These are phyloP conservation scores for Exophiala bonariae DNA, from an alignment of 2,329 filamentous ascomycete species.

Conservation along the genomic window DNA sequence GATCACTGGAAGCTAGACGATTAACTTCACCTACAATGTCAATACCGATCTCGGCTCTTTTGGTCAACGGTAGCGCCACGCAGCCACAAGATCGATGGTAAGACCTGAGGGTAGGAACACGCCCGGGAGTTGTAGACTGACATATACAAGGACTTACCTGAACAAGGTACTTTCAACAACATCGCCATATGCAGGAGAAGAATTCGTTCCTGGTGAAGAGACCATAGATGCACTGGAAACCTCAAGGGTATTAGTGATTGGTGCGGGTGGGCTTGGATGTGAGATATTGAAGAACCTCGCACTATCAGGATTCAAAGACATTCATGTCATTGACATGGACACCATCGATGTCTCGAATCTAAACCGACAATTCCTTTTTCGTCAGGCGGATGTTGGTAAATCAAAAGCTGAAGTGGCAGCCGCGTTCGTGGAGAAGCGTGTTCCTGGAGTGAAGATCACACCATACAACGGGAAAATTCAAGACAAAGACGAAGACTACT, in stretches of 20 bases:
- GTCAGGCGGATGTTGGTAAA: slow-evolving; percentile 85
- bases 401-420: slow-evolving; percentile 93
- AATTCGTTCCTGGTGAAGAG: slow-evolving; percentile 52
- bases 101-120: too few relatives aligned
- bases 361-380: slow-evolving; percentile 96
- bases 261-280: slow-evolving; percentile 90
- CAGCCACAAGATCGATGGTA: slow-evolving; percentile 31
- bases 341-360: slow-evolving; percentile 98
- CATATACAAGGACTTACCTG: slow-evolving; percentile 71
- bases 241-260: slow-evolving; percentile 70
- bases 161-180: slow-evolving; percentile 73
- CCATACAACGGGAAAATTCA: slow-evolving; percentile 94
- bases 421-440: slow-evolving; percentile 82
- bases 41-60: slow-evolving; percentile 15
- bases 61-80: slow-evolving; percentile 21
- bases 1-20: too few relatives aligned
- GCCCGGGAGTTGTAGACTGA: not conserved
- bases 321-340: slow-evolving; percentile 99
- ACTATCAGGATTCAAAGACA: slow-evolving; percentile 91
- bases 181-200: slow-evolving; percentile 79
- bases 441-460: slow-evolving; percentile 88
- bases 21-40: slow-evolving; percentile 8
- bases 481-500: slow-evolving; percentile 94
- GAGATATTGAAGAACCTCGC: slow-evolving; percentile 97
- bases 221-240: slow-evolving; percentile 61